phyloP scores from a whole-genome alignment of 1,284 basidiomycete species.

The Ustilago sp. region DNA sequence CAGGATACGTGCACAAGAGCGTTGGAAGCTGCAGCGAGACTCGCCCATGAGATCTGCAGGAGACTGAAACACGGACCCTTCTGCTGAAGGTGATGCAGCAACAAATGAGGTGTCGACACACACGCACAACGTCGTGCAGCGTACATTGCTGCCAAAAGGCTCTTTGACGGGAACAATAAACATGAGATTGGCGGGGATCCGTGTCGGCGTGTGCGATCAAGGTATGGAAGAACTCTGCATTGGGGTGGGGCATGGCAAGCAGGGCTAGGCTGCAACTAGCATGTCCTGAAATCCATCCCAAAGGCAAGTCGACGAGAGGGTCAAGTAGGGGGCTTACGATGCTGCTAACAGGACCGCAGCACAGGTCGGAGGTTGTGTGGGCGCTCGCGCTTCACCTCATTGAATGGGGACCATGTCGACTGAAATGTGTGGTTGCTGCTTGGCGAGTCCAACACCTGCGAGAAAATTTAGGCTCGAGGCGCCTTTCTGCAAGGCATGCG shows the following conservation, averaged over 20 bases:
- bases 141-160: not conserved
- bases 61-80: conserved; percentile 27
- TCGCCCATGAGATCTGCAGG: conserved; percentile 1
- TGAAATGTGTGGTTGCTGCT: conserved; percentile 4
- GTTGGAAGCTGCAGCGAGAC: not conserved
- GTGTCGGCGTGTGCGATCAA: not conserved
- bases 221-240: not conserved
- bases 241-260: not conserved
- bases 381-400: not conserved
- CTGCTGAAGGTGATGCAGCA: not conserved
- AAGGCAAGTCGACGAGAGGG: not conserved
- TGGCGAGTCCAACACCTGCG: not conserved
- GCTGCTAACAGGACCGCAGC: not conserved
- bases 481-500: conserved; percentile 29
- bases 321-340: not conserved
- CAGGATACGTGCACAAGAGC: not conserved
- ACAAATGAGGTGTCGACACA: not conserved
- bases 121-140: not conserved
- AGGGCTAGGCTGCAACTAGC: conserved; percentile 1
- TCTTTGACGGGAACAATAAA: not conserved
- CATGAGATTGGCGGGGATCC: not conserved
- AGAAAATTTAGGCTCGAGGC: not conserved
- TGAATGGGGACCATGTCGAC: not conserved
- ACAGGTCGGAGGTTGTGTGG: not conserved
- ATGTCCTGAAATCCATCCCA: not conserved